phyloP scores from a whole-genome alignment of 2,329 filamentous ascomycete genomes.

The Cladobotryum protrusum region DNA sequence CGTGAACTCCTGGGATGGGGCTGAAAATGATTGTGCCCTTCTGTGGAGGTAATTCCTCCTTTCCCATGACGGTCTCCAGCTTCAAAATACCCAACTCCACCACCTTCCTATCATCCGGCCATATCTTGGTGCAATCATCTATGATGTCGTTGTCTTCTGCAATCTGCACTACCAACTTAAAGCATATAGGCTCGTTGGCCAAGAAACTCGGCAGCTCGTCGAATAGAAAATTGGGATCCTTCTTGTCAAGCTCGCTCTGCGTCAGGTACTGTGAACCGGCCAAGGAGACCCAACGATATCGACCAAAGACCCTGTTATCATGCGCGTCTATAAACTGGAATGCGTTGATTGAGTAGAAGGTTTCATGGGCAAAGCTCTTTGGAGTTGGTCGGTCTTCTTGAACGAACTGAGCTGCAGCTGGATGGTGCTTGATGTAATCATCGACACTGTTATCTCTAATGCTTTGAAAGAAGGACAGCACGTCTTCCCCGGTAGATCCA shows the following conservation, averaged over 20 bases:
- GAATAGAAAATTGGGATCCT: constrained; percentile 2
- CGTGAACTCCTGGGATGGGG: constrained; percentile 1
- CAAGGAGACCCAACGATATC: constrained; percentile 6
- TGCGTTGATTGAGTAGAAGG: constrained; percentile 9
- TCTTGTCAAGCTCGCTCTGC: not conserved
- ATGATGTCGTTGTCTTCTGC: constrained; percentile 3
- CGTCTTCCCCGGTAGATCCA: not conserved
- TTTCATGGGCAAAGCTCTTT: constrained; percentile 2
- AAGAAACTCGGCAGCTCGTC: constrained; percentile 3
- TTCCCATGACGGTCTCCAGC: not conserved
- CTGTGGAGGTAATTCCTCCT: constrained; percentile 2
- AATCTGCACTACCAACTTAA: constrained; percentile 6
- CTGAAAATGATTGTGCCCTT: constrained; percentile 1
- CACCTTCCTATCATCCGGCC: constrained; percentile 5
- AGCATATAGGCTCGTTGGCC: constrained; percentile 1
- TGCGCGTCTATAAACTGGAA: constrained; percentile 3
- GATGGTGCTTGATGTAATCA: constrained; percentile 3
- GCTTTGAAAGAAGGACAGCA: not conserved
- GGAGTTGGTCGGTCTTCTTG: not conserved
- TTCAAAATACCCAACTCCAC: constrained; percentile 5
- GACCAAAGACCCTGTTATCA: not conserved
- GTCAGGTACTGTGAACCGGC: constrained; percentile 3
- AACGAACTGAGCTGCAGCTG: not conserved
- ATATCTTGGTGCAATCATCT: constrained; percentile 1
- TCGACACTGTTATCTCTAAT: not conserved